phyloP scores from a whole-genome alignment of 192 early-diverging fungal species.

The Jimgerdemannia flammicorona region DNA sequence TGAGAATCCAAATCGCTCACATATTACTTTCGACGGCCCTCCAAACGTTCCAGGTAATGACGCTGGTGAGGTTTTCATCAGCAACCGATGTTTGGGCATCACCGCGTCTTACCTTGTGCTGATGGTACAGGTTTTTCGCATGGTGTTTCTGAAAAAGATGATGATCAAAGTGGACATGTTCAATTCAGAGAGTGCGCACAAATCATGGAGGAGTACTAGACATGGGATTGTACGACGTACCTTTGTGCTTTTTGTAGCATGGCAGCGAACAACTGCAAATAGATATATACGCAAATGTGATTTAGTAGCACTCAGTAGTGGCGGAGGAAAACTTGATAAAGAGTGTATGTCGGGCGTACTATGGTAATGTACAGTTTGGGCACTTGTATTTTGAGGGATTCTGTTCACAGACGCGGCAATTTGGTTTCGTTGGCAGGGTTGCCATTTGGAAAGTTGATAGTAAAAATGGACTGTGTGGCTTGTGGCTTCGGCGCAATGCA shows the following conservation, averaged over 20 bases:
- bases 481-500: not conserved
- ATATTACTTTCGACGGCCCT: too few species aligned
- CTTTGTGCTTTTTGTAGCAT: conserved; percentile 31
- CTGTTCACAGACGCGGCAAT: conserved; percentile 17
- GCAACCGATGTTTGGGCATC: too few species aligned
- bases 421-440: not conserved
- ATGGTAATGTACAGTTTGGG: conserved; percentile 19
- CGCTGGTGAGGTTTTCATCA: too few species aligned
- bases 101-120: not conserved
- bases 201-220: not conserved
- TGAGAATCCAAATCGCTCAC: too few species aligned
- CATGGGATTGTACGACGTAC: conserved; percentile 7
- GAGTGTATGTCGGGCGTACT: conserved; percentile 13
- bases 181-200: too few species aligned
- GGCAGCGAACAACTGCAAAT: conserved; percentile 18
- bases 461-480: not conserved
- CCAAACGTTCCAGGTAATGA: too few species aligned
- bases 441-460: not conserved
- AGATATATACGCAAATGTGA: not conserved
- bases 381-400: conserved; percentile 25
- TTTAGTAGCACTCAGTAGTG: not conserved
- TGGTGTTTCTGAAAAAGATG: conserved; percentile 3
- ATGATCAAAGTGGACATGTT: not conserved
- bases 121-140: conserved; percentile 1
- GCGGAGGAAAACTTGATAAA: too few species aligned